A percentile compares a stretch with the other conserved stretches of the same genome.
phyloP scores from a whole-genome alignment of 2,329 filamentous ascomycete species.

The Aspergillus ustus region DNA sequence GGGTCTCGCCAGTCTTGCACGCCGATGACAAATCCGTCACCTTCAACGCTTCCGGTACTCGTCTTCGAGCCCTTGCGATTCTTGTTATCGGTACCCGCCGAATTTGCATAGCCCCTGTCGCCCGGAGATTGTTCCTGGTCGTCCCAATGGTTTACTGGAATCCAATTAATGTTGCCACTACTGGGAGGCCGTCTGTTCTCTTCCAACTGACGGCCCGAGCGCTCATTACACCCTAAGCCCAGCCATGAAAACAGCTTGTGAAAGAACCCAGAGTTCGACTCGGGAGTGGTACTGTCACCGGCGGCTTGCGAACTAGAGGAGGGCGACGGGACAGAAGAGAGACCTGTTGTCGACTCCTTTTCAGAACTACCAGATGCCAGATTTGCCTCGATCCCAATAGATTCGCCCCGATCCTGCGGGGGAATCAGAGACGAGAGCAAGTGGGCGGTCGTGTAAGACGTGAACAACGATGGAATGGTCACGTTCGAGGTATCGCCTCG shows the following conservation, averaged over 20 bases:
- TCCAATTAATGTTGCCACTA: conserved; percentile 76
- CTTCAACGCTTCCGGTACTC: conserved; percentile 36
- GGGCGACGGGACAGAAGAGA: conserved; percentile 36
- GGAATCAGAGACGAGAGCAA: conserved; percentile 86
- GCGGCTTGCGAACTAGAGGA: conserved; percentile 34
- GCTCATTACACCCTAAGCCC: conserved; percentile 42
- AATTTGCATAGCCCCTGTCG: background rate
- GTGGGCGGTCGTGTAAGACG: conserved; percentile 91
- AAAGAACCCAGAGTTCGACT: conserved; percentile 42
- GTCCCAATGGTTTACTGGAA: conserved; percentile 69
- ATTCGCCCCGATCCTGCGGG: conserved; percentile 66
- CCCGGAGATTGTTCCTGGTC: conserved; percentile 47
- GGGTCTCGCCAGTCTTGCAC: conserved; percentile 86
- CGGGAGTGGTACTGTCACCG: conserved; percentile 24
- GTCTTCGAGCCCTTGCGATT: conserved; percentile 30
- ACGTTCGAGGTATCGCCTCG: conserved; percentile 93
- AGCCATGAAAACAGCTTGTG: conserved; percentile 50
- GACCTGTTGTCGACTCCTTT: conserved; percentile 35
- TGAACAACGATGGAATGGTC: conserved; percentile 92
- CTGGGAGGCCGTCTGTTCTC: conserved; percentile 70
- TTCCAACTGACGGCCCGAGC: conserved; percentile 34
- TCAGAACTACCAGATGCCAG: conserved; percentile 27
- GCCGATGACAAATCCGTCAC: conserved; percentile 77
- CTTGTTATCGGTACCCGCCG: conserved; percentile 27
- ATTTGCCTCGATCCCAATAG: conserved; percentile 62